A percentile compares a stretch with the other conserved stretches of the same genome.
Conservation (phyloP, 495 filamentous ascomycete genomes). For the Aspergillus heteromorphus region DNA sequence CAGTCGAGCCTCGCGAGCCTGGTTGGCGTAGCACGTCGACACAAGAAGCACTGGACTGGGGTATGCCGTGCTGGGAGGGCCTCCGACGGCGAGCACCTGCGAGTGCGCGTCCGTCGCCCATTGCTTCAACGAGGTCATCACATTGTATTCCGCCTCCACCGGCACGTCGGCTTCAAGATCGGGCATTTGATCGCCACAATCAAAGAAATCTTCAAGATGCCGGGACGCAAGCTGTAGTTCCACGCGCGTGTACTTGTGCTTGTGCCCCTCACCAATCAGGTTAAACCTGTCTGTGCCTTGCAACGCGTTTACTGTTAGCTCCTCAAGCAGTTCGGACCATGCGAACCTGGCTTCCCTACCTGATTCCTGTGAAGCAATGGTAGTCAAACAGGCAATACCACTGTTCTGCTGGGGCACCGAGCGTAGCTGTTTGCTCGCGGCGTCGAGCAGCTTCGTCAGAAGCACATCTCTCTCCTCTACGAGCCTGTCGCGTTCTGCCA, state of each 20-base stretch:
- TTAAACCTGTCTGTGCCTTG: constrained; percentile 27
- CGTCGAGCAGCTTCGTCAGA: constrained; percentile 23
- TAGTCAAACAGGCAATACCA: constrained; percentile 33
- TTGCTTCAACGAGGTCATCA: constrained; percentile 31
- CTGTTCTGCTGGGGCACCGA: constrained; percentile 25
- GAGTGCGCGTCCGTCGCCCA: constrained; percentile 35
- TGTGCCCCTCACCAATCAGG: constrained; percentile 26
- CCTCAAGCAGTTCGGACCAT: constrained; percentile 3
- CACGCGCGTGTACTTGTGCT: constrained; percentile 36
- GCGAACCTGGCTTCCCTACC: constrained; percentile 23
- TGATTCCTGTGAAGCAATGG: constrained; percentile 29
- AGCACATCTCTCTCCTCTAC: constrained; percentile 22
- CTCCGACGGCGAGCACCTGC: constrained; percentile 37
- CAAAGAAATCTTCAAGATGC: constrained; percentile 40
- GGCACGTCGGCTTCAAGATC: constrained; percentile 29
- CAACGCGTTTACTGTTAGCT: constrained; percentile 10
- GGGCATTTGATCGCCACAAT: constrained; percentile 34
- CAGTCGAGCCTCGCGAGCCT: constrained; percentile 30
- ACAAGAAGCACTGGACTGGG: constrained; percentile 32
- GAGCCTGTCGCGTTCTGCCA: constrained; percentile 26
- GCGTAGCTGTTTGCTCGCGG: constrained; percentile 23
- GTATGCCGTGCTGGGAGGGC: constrained; percentile 22
- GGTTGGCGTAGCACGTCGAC: constrained; percentile 33
- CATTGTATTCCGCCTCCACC: constrained; percentile 28
- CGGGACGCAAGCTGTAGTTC: constrained; percentile 39